Evolutionary conservation across 306 rosid genomes (phyloP), one percentile per base, ranked within the genome.

Genomic region (Cajanus cajan): DNA sequence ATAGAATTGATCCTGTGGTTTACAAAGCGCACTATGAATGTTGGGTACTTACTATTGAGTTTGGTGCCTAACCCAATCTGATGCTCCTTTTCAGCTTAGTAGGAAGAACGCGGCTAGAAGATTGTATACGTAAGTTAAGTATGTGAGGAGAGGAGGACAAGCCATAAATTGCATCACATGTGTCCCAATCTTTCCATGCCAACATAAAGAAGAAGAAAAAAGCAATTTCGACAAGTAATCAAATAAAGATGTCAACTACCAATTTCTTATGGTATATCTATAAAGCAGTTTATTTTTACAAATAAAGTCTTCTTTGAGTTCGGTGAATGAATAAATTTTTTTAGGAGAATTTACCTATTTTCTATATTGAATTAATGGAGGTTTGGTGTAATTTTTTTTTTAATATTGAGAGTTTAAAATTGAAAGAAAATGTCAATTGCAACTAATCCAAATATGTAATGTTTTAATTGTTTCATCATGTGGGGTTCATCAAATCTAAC

Each of bases 161-260:
- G 22, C 58, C 73, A 76, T 25, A 25, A 37, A 36, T 59, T 68
- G 31, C 41, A 47, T 68, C 50, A 68, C 69, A 68, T 37, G 48
- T 77, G 80, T 78, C 66, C 72, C 68, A 64, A 80, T 80, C 68
- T 64, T 52, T 54, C 52, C 44, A 45, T 55, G 16, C 63, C 78
- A 37, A 36, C 39, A 52, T 18, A 65, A 61, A 10, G 11, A 61
- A 79, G 15, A 54, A 45, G 12, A 4, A 12, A 5, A 13, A 7
- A 6, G 33, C 0, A 3, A 19, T 52, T 61, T 45, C 61, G 3
- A 58, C 34, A 13, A 12, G 19, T 40, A 16, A 68, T 28, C 51
- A 28, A 28, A 28, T 28, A 1, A 1, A 3, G 31, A 28, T 28
- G 31, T 28, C 31, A 51, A 73, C 52, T 13, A 47, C 55, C 25